A percentile compares a stretch with the other conserved stretches of the same genome.
Evolutionary conservation across 1,139 yeast genomes (phyloP).

Genomic region (Candida mesenterica): DNA sequence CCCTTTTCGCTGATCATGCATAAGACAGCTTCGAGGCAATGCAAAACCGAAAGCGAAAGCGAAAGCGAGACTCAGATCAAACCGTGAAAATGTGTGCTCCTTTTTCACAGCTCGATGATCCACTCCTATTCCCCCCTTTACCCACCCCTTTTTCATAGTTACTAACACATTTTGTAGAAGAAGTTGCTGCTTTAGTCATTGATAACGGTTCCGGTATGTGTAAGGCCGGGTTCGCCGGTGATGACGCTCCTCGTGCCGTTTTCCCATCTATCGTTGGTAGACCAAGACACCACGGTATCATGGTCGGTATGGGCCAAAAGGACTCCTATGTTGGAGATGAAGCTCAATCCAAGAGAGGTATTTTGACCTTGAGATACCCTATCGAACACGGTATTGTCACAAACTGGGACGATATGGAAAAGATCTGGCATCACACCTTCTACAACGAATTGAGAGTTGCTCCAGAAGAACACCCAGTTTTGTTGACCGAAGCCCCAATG

Average conservation of each 20-base stretch:
- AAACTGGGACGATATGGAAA: slow-evolving; percentile 99
- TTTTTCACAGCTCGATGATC: too few relatives aligned
- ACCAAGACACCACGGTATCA: slow-evolving; percentile 99
- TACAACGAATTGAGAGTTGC: slow-evolving; percentile 98
- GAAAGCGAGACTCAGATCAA: too few relatives aligned
- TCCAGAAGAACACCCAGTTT: slow-evolving; percentile 98
- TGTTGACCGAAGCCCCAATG: slow-evolving; percentile 98
- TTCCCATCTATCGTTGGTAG: slow-evolving; percentile 99
- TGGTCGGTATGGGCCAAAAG: slow-evolving; percentile 99
- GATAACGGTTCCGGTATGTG: slow-evolving; percentile 99
- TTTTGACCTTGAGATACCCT: slow-evolving; percentile 96
- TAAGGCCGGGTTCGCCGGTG: slow-evolving; percentile 99
- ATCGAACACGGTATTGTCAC: slow-evolving; percentile 99
- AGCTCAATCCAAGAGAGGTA: slow-evolving; percentile 99
- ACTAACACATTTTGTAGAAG: slow-evolving; percentile 33
- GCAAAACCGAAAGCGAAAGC: too few relatives aligned
- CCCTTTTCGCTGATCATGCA: too few relatives aligned
- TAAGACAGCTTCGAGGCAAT: too few relatives aligned
- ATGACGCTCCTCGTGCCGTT: slow-evolving; percentile 99
- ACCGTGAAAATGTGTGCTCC: too few relatives aligned
- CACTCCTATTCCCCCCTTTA: too few relatives aligned
- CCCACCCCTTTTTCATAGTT: neutral
- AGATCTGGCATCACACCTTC: slow-evolving; percentile 98
- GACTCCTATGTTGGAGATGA: slow-evolving; percentile 99
- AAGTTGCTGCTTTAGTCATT: slow-evolving; percentile 78